Evolutionary conservation across 2,329 filamentous ascomycete genomes (phyloP).

Genomic region (Xylaria sp.): DNA sequence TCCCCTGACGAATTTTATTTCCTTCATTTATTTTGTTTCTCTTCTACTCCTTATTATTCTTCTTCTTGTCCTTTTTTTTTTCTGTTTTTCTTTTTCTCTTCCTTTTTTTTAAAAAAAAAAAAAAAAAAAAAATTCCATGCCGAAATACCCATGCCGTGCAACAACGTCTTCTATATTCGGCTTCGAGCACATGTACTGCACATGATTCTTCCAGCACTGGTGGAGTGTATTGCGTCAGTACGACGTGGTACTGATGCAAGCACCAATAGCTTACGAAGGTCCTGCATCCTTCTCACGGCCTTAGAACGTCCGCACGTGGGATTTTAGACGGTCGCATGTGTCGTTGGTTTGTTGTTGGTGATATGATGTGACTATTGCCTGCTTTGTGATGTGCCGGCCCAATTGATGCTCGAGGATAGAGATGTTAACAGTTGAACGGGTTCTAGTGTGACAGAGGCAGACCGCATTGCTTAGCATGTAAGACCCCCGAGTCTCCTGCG

Average conservation of each 20-base stretch:
- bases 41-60: too few relatives aligned
- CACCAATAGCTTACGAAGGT: conserved; percentile 23
- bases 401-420: conserved; percentile 31
- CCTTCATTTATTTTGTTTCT: too few relatives aligned
- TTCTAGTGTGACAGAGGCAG: conserved; percentile 77
- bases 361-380: conserved; percentile 12
- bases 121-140: not conserved
- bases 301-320: conserved; percentile 7
- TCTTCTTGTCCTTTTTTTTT: too few relatives aligned
- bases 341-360: conserved; percentile 9
- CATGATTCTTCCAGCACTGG: conserved; percentile 20
- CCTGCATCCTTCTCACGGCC: conserved; percentile 11
- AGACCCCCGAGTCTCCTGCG: conserved; percentile 44
- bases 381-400: conserved; percentile 17
- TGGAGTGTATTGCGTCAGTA: conserved; percentile 42
- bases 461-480: conserved; percentile 74
- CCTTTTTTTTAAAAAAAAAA: not conserved
- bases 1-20: not conserved
- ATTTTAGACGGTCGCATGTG: conserved; percentile 14
- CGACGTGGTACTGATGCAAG: conserved; percentile 43
- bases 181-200: conserved; percentile 20
- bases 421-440: conserved; percentile 28
- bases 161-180: conserved; percentile 16
- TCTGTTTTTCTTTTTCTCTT: not conserved
- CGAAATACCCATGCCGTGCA: not conserved